These are phyloP conservation scores for Rhodotorula sp. DNA, from an alignment of 1,284 basidiomycete species.

Conservation along the genomic window DNA sequence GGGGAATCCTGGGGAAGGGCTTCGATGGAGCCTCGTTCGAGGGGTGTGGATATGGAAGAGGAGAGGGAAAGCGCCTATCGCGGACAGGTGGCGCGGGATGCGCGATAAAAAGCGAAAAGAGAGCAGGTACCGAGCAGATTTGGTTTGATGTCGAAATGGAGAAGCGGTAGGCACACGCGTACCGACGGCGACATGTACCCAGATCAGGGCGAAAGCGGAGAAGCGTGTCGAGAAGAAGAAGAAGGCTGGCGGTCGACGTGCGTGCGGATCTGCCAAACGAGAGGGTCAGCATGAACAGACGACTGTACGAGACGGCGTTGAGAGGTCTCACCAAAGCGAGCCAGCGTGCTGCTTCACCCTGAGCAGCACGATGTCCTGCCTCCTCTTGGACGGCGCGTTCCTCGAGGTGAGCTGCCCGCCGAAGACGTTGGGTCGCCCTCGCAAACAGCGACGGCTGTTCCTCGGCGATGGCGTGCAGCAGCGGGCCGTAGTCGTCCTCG, in stretches of 20 bases:
- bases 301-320: accelerated
- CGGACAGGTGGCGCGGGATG: too few species aligned
- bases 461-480: conserved; percentile 1
- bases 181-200: background rate
- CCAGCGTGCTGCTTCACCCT: conserved; percentile 31
- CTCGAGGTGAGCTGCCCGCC: conserved; percentile 25
- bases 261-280: conserved; percentile 2
- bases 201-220: conserved; percentile 3
- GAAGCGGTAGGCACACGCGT: too few species aligned
- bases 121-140: background rate
- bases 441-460: conserved; percentile 18
- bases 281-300: background rate
- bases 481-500: conserved; percentile 8
- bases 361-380: background rate
- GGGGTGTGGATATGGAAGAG: background rate
- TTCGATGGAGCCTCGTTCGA: conserved; percentile 32
- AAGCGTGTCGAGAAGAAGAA: background rate
- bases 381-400: conserved; percentile 2
- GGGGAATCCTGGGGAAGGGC: conserved; percentile 36
- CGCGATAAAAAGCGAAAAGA: background rate
- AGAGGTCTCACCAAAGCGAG: conserved; percentile 21
- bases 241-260: conserved; percentile 1
- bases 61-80: background rate
- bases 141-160: background rate
- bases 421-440: conserved; percentile 27